Base-by-base conservation (phyloP, 345 rosid species). In the Jatropha curcas region DNA sequence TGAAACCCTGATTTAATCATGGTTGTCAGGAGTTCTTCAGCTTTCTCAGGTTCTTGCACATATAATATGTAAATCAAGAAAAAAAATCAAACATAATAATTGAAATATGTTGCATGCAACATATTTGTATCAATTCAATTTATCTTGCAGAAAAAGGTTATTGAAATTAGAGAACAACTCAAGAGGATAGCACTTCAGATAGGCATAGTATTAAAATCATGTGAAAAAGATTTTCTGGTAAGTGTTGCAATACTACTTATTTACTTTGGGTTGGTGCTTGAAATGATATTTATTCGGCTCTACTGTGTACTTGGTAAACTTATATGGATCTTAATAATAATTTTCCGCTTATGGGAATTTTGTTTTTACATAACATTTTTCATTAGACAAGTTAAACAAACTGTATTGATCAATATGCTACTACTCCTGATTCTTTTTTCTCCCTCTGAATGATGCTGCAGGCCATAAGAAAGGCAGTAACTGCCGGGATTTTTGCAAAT, bases 401-500 rank as follows among this genome's bases (percentile, higher is more conserved):
- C 19, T 20, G 22, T 50, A 22, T 62, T 24, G 9, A 16, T 57
- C 31, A 28, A 25, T 65, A 6, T 22, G 39, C 30, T 41, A n/a
- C 69, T 35, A 7, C 19, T 77, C 27, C 33, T 68, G 30, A 64
- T 35, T 55, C 71, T 28, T 58, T 3, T 58, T 62, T 57, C 27
- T 14, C 24, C 17, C 11, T 51, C 34, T 61, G 5, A 50, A 58
- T 59, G 22, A 28, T 57, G 20, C 7, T 74, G 55, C 88, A 92
- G 98, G 85, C 78, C 45, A 88, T 94, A 64, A 85, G 98, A 77
- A 94, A 92, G 87, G 97, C 98, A 7, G 92, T 90, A 30, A 72
- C 86, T 65, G 84, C 96, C 66, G 98, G 98, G 2, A 92, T 88
- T 86, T 94, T 92, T 13, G 96, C 96, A n/a, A 87, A 94, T 81